These are phyloP conservation scores for Pleurotus citrinopileatus DNA, from an alignment of 768 basidiomycete genomes.

Conservation along the genomic window DNA sequence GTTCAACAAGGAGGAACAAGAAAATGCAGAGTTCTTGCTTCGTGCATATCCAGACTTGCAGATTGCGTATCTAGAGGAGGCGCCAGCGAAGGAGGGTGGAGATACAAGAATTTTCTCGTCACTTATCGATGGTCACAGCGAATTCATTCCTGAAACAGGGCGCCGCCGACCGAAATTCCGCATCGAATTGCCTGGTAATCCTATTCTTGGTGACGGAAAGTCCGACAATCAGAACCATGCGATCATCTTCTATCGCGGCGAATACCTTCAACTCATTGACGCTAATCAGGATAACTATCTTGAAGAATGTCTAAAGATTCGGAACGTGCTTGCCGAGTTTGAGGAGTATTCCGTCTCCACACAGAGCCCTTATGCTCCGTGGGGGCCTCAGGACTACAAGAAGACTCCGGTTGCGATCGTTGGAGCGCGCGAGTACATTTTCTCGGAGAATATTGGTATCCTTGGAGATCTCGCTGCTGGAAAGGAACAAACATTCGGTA, in stretches of 20 bases:
- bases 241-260: slow-evolving; percentile 98
- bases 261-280: slow-evolving; percentile 98
- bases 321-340: slow-evolving; percentile 95
- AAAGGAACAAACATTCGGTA: slow-evolving; percentile 99
- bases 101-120: slow-evolving; percentile 95
- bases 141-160: slow-evolving; percentile 87
- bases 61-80: slow-evolving; percentile 97
- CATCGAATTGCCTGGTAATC: slow-evolving; percentile 97
- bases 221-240: slow-evolving; percentile 99
- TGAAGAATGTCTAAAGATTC: slow-evolving; percentile 98
- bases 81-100: slow-evolving; percentile 89
- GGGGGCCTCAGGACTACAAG: slow-evolving; percentile 75
- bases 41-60: slow-evolving; percentile 98
- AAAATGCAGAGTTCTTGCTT: slow-evolving; percentile 96
- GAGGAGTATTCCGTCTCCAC: slow-evolving; percentile 86
- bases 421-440: slow-evolving; percentile 99
- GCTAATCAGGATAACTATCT: slow-evolving; percentile 99
- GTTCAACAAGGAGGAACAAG: slow-evolving; percentile 99
- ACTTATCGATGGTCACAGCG: slow-evolving; percentile 96
- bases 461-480: slow-evolving; percentile 97
- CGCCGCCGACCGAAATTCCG: slow-evolving; percentile 94
- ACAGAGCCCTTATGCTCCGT: slow-evolving; percentile 91
- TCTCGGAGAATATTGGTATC: slow-evolving; percentile 99
- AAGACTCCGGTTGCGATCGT: slow-evolving; percentile 93
- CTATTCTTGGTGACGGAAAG: slow-evolving; percentile 98